phyloP scores from a whole-genome alignment of 495 filamentous ascomycete species.

The Staphylotrichum tortipilum region DNA sequence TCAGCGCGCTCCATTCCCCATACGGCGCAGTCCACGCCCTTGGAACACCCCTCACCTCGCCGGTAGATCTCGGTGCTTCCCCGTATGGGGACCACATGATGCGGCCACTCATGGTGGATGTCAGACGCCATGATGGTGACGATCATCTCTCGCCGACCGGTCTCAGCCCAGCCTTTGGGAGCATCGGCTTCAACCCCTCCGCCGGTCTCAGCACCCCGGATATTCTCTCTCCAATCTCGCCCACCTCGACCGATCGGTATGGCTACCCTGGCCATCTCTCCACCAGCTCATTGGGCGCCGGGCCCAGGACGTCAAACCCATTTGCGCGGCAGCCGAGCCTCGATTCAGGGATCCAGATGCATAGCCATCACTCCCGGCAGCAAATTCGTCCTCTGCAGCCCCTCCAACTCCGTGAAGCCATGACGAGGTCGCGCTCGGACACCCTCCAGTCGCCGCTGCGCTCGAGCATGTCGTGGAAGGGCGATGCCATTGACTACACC shows the following conservation, averaged over 20 bases:
- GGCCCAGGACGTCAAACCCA: conserved; percentile 46
- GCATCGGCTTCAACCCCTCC: conserved; percentile 49
- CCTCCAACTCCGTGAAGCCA: conserved; percentile 50
- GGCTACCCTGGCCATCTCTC: conserved; percentile 45
- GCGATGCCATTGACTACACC: conserved; percentile 48
- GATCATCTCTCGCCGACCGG: conserved; percentile 54
- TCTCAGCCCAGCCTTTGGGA: conserved; percentile 52
- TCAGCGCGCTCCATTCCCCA: conserved; percentile 80
- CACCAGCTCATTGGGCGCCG: conserved; percentile 36
- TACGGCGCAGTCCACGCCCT: conserved; percentile 48
- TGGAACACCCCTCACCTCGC: conserved; percentile 48
- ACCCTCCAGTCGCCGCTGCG: conserved; percentile 50
- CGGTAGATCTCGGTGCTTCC: conserved; percentile 44
- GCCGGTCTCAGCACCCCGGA: conserved; percentile 39
- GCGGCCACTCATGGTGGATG: conserved; percentile 54
- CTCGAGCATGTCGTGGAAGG: conserved; percentile 55
- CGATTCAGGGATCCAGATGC: conserved; percentile 39
- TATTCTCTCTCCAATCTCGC: conserved; percentile 46
- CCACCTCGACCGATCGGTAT: conserved; percentile 42
- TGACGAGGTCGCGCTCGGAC: conserved; percentile 51
- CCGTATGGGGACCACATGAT: conserved; percentile 47
- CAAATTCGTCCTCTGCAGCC: conserved; percentile 46
- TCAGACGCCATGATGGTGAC: conserved; percentile 47
- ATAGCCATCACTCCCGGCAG: conserved; percentile 31
- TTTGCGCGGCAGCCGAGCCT: conserved; percentile 45